Evolutionary conservation across 2,329 filamentous ascomycete genomes (phyloP).

Genomic region (Penicillium frequentans): DNA sequence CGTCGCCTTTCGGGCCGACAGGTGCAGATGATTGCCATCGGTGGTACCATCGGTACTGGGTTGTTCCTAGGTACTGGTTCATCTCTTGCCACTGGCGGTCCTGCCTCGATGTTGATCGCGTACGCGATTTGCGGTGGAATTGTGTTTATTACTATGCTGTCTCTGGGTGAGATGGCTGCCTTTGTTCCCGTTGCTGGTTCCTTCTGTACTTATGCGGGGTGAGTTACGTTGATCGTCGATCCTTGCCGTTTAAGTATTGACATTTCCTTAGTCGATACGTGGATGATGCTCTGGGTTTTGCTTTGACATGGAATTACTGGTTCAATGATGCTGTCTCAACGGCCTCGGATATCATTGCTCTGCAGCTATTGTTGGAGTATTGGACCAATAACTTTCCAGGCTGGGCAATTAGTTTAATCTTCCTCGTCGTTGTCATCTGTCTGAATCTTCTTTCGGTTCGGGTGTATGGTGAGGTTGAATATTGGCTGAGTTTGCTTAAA

Average conservation of each 20-base stretch:
- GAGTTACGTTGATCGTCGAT: conserved; percentile 18
- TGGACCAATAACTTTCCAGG: conserved; percentile 64
- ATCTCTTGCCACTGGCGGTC: conserved; percentile 60
- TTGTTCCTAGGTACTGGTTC: conserved; percentile 64
- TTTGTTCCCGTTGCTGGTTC: conserved; percentile 57
- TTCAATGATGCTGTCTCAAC: conserved; percentile 65
- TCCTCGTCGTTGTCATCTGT: conserved; percentile 56
- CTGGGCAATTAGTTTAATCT: conserved; percentile 63
- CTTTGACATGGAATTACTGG: conserved; percentile 54
- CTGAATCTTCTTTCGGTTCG: conserved; percentile 55
- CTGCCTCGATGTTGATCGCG: conserved; percentile 58
- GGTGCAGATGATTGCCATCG: conserved; percentile 65
- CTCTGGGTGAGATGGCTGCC: conserved; percentile 61
- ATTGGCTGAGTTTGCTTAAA: conserved; percentile 44
- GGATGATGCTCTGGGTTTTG: conserved; percentile 46
- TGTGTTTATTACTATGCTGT: conserved; percentile 60
- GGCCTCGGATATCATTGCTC: conserved; percentile 60
- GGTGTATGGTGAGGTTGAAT: conserved; percentile 55
- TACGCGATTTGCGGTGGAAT: conserved; percentile 60
- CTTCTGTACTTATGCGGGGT: conserved; percentile 58
- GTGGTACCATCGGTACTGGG: conserved; percentile 53
- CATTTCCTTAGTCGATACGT: conserved; percentile 38
- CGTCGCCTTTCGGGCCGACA: conserved; percentile 62
- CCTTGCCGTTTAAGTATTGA: conserved; percentile 2
- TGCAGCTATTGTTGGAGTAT: conserved; percentile 60